Conservation (phyloP, 176 grass and related monocot genomes). For the Zoysia japonica region DNA sequence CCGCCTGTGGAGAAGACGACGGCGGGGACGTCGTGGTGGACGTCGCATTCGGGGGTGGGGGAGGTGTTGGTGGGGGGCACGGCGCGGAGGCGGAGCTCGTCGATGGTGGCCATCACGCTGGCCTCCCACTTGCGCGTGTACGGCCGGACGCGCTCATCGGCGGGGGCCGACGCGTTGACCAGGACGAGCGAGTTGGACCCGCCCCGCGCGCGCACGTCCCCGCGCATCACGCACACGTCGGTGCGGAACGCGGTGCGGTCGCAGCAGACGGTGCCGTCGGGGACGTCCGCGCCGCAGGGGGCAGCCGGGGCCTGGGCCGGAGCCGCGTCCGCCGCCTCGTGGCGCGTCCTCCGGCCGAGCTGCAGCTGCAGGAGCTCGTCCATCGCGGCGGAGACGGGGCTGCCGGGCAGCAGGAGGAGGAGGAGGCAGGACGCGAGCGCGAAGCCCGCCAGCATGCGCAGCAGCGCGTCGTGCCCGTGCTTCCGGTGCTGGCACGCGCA, state of each 20-base stretch:
- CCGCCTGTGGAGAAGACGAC: conserved; percentile 87
- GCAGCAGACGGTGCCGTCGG: conserved; percentile 49
- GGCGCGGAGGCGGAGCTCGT: conserved; percentile 61
- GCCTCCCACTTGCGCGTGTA: conserved; percentile 85
- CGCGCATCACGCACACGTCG: conserved; percentile 62
- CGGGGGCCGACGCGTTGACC: neutral
- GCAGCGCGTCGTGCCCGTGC: conserved; percentile 44
- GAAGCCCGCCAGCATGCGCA: conserved; percentile 36
- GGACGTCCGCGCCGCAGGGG: conserved; percentile 13
- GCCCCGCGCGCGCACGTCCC: conserved; percentile 44
- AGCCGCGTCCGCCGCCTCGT: neutral
- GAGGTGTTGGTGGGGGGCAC: neutral
- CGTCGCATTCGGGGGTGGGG: conserved; percentile 31
- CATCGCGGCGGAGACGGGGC: conserved; percentile 40
- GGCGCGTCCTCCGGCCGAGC: neutral
- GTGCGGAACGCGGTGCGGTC: conserved; percentile 45
- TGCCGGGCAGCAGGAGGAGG: conserved; percentile 21
- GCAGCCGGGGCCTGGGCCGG: too few relatives aligned
- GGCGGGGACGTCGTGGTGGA: conserved; percentile 55
- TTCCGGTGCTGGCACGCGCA: conserved; percentile 48
- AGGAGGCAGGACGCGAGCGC: conserved; percentile 39
- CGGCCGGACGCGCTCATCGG: conserved; percentile 39
- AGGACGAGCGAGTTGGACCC: conserved; percentile 41
- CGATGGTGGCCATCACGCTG: conserved; percentile 73
- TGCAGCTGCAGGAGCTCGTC: conserved; percentile 52